Evolutionary conservation across 352 stramenopile genomes (phyloP).

Genomic region (Synura sp.): DNA sequence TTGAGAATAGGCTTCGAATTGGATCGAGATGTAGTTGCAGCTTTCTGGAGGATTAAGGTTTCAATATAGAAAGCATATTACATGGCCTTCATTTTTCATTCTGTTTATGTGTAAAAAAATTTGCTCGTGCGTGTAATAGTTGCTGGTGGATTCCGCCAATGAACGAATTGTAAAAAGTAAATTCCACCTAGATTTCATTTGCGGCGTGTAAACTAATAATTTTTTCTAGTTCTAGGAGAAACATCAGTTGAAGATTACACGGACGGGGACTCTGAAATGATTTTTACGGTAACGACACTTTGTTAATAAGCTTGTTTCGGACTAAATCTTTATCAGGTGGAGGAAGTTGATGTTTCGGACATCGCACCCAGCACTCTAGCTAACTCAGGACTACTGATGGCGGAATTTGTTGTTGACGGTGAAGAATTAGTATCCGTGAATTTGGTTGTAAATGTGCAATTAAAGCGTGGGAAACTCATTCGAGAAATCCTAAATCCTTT

Average conservation of each 20-base stretch:
- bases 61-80: too few relatives aligned
- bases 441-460: constrained; percentile 11
- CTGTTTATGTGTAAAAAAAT: too few relatives aligned
- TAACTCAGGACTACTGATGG: constrained; percentile 35
- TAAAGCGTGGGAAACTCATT: not conserved
- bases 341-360: not conserved
- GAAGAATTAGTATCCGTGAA: constrained; percentile 21
- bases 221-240: not conserved
- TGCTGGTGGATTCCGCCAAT: not conserved
- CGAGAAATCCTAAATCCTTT: constrained; percentile 29
- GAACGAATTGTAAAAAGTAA: not conserved
- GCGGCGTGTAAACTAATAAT: too few relatives aligned
- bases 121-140: too few relatives aligned
- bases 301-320: not conserved
- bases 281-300: not conserved
- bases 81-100: too few relatives aligned
- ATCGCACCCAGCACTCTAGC: constrained; percentile 4
- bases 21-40: constrained; percentile 11
- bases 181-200: too few relatives aligned
- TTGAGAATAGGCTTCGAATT: constrained; percentile 14
- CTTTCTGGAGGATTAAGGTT: not conserved
- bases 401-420: not conserved
- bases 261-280: constrained; percentile 30
- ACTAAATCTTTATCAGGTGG: not conserved
- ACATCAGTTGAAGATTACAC: constrained; percentile 18